A percentile compares a stretch with the other conserved stretches of the same genome.
Evolutionary conservation across 257 asterid genomes (phyloP).

Genomic region (Penstemon barbatus): DNA sequence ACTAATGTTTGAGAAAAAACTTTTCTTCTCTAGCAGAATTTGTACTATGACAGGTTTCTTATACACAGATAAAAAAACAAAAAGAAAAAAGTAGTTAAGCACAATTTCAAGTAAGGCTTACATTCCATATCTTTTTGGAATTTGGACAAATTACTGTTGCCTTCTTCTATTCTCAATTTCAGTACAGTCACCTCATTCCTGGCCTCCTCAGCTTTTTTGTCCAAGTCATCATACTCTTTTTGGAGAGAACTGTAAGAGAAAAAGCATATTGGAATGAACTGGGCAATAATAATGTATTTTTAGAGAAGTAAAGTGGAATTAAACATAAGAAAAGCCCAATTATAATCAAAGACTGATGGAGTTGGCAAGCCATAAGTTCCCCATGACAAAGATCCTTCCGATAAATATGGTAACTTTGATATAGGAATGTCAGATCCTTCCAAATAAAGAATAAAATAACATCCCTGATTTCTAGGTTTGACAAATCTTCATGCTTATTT

Average conservation of each 20-base stretch:
- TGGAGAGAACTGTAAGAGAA: conserved; percentile 59
- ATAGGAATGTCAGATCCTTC: no score
- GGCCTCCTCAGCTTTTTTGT: conserved; percentile 73
- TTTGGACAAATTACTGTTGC: conserved; percentile 65
- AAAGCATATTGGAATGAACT: conserved; percentile 24
- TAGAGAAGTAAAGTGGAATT: conserved; percentile 6
- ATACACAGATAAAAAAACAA: conserved; percentile 9
- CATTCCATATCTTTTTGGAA: conserved; percentile 75
- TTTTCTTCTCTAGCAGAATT: no score
- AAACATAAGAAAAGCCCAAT: conserved; percentile 15
- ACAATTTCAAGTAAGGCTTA: conserved; percentile 42
- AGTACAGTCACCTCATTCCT: conserved; percentile 74
- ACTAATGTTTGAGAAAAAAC: no score
- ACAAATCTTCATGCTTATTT: no score
- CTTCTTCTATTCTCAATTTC: conserved; percentile 80
- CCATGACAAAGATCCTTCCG: conserved; percentile 3
- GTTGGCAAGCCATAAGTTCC: conserved; percentile 19
- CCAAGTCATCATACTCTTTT: conserved; percentile 75
- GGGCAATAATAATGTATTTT: not conserved
- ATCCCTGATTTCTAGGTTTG: no score
- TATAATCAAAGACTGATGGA: conserved; percentile 16
- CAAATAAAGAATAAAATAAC: no score
- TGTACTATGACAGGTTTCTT: no score
- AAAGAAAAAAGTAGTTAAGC: conserved; percentile 8
- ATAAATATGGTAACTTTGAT: not conserved